These are phyloP conservation scores for Solanum paucissectum DNA, from an alignment of 257 asterid genomes.

Conservation along the genomic window DNA sequence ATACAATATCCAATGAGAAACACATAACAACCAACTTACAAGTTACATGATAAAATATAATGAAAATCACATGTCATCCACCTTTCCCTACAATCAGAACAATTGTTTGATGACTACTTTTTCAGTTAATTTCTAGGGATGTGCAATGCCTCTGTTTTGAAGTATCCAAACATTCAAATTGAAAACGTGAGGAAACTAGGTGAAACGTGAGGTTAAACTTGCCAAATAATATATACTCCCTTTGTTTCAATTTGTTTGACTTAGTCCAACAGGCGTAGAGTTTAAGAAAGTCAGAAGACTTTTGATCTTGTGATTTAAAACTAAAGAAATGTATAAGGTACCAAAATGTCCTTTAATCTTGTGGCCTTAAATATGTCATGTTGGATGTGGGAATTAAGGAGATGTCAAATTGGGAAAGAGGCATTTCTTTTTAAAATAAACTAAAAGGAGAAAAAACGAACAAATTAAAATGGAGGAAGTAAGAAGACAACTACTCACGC, in stretches of 20 bases:
- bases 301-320: not conserved
- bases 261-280: rapidly evolving
- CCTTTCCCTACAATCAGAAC: not conserved
- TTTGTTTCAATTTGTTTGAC: not conserved
- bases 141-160: not conserved
- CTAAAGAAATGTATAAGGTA: not conserved
- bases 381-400: not conserved
- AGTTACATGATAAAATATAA: not conserved
- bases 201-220: not conserved
- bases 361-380: not conserved
- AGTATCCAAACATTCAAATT: not conserved
- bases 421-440: not conserved
- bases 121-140: not conserved
- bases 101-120: not conserved
- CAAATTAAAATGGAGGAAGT: not conserved
- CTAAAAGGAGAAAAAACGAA: not conserved
- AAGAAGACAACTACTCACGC: not conserved
- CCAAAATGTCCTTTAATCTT: not conserved
- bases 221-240: not conserved
- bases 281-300: not conserved
- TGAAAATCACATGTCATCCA: not conserved
- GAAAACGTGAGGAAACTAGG: not conserved
- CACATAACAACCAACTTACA: not conserved
- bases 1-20: not conserved
- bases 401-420: not conserved